Conservation (phyloP, 2,329 filamentous ascomycete genomes). For the Pyrenophora teres region DNA sequence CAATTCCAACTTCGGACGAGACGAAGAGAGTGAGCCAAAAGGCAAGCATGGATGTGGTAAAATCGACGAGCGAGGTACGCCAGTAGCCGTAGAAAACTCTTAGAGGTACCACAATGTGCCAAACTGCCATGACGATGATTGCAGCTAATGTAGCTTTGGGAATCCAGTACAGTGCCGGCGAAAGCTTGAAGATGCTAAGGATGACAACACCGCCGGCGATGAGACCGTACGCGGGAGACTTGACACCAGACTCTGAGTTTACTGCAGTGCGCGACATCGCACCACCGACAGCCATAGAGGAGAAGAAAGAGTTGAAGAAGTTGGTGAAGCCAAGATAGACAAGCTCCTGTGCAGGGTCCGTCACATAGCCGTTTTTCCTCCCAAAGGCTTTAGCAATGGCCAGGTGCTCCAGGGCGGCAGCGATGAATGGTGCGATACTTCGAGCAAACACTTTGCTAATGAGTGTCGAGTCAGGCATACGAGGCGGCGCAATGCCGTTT, state of each 20-base stretch:
- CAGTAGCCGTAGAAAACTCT: slow-evolving; percentile 67
- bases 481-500: slow-evolving; percentile 58
- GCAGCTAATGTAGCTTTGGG: slow-evolving; percentile 67
- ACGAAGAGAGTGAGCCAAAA: slow-evolving; percentile 69
- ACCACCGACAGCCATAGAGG: slow-evolving; percentile 67
- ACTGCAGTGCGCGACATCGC: slow-evolving; percentile 71
- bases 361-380: slow-evolving; percentile 64
- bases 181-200: slow-evolving; percentile 65
- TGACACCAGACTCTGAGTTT: slow-evolving; percentile 67
- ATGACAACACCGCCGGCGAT: slow-evolving; percentile 66
- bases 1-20: slow-evolving; percentile 65
- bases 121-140: slow-evolving; percentile 69
- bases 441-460: slow-evolving; percentile 60
- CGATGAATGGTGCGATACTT: slow-evolving; percentile 65
- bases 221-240: slow-evolving; percentile 64
- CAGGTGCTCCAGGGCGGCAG: slow-evolving; percentile 65
- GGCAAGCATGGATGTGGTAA: slow-evolving; percentile 65
- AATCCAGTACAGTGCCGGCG: slow-evolving; percentile 68
- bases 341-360: slow-evolving; percentile 68
- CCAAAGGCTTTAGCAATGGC: slow-evolving; percentile 68
- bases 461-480: slow-evolving; percentile 54
- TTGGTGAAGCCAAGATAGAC: slow-evolving; percentile 67
- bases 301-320: slow-evolving; percentile 68
- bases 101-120: slow-evolving; percentile 64
- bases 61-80: slow-evolving; percentile 68